Base-by-base conservation (phyloP, 306 rosid species). In the Corylus avellana region DNA sequence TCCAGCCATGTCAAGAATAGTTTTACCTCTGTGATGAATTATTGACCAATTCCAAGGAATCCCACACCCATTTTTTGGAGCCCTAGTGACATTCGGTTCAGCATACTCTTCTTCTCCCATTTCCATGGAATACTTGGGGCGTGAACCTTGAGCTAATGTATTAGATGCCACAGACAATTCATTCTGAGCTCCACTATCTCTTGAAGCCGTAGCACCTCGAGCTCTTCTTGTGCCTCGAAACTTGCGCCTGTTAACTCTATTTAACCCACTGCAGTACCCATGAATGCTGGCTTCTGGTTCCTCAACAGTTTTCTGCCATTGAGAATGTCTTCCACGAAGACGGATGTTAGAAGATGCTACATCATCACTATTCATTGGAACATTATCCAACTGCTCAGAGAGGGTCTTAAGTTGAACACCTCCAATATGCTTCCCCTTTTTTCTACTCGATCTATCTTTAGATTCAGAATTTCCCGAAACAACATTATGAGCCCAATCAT, bases 21-120 rank as follows among this genome's bases (percentile, higher is more conserved):
- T 85, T 82, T 91, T 96, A 72, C 99, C 94, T 77, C 99, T 88
- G 59, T 93, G 87, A 85, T 96, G 99, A 87, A 96, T 96, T 80
- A 94, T 89, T 62, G 99, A 96, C 99, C 99, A 96, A 83, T 93
- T 96, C 97, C 97, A 96, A 12, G 98, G 99, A 82, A 96, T 88
- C 66, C 99, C 99, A 79, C 99, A 96, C 62, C 98, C 97, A 77
- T 96, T 96, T 82, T 85, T 84, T 32, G 99, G 97, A 69, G 93
- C 98, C 64, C 91, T 89, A 16, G 90, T 88, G 80, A 96, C 89
- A 85, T 91, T 93, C 75, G 83, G 89, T 55, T 85, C 88, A 6
- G 39, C 89, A 55, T 77, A 85, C 35, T 82, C 92, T 29, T 82
- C 89, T 29, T 86, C 89, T 58, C 80, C 91, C 80, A 84, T 94